Conservation (phyloP, 306 rosid genomes). For the Myrica gale region DNA sequence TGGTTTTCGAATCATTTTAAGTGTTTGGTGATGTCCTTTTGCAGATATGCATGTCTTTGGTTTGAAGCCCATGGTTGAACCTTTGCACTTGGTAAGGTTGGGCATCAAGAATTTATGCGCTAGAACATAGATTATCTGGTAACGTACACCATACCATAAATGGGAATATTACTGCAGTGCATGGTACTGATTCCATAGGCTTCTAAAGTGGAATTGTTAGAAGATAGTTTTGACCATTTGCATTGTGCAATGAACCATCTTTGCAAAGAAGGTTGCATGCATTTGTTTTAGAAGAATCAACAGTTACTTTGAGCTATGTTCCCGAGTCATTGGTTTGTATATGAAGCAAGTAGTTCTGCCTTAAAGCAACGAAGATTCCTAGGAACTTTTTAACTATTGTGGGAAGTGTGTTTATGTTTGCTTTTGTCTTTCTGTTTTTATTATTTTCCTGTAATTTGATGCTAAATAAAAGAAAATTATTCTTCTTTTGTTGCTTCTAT, state of each 20-base stretch:
- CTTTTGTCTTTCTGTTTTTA: too few species aligned
- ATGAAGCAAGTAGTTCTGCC: not conserved
- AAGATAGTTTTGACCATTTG: not conserved
- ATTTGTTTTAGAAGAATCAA: not conserved
- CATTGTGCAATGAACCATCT: not conserved
- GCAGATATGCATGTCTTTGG: slow-evolving; percentile 67
- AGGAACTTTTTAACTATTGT: not conserved
- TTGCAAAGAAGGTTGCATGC: not conserved
- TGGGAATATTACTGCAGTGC: not conserved
- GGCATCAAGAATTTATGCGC: not conserved
- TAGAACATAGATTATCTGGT: not conserved
- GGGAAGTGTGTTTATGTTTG: not conserved
- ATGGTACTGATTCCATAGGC: not conserved
- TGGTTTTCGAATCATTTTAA: slow-evolving; percentile 1
- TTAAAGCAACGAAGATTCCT: not conserved
- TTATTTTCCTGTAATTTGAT: too few species aligned
- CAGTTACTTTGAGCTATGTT: not conserved
- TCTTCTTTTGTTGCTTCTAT: not conserved
- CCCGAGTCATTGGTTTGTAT: not conserved
- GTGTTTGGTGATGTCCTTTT: slow-evolving; percentile 19
- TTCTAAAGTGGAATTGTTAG: not conserved
- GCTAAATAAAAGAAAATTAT: too few species aligned
- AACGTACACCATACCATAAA: not conserved
- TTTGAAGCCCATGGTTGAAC: slow-evolving; percentile 67
- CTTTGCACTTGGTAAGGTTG: slow-evolving; percentile 76